Evolutionary conservation across 2,329 filamentous ascomycete genomes (phyloP).

Genomic region (Microsporum ferrugineum): DNA sequence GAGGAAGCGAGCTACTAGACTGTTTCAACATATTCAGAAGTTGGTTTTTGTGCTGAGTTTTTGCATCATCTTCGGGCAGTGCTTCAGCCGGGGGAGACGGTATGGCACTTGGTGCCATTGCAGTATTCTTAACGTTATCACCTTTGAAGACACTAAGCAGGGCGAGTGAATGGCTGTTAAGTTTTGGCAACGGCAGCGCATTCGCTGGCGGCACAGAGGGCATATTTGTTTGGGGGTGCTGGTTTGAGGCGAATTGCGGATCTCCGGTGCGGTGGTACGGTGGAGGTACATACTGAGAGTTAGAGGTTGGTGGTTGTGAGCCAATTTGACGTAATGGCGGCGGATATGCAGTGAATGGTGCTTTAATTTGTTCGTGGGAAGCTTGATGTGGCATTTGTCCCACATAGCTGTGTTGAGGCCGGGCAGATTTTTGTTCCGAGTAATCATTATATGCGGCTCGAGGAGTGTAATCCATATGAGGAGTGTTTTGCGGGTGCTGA

Average conservation of each 20-base stretch:
- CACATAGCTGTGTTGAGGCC: background rate
- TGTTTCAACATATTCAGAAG: constrained; percentile 24
- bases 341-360: background rate
- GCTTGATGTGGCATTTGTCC: background rate
- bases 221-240: constrained; percentile 20
- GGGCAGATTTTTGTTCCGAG: background rate
- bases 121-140: constrained; percentile 20
- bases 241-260: constrained; percentile 32
- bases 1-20: background rate
- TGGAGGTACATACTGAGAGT: constrained; percentile 9
- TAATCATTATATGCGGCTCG: background rate
- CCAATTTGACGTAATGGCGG: background rate
- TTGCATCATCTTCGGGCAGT: constrained; percentile 16
- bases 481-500: background rate
- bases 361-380: background rate
- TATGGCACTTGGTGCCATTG: constrained; percentile 15
- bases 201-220: constrained; percentile 44
- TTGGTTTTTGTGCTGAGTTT: constrained; percentile 29
- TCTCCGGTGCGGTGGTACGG: constrained; percentile 40
- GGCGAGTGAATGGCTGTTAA: constrained; percentile 47
- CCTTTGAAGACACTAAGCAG: constrained; percentile 49
- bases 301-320: background rate
- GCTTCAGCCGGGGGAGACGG: constrained; percentile 13
- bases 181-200: constrained; percentile 47
- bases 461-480: background rate